Conservation (phyloP, 23 red algal genomes). For the Cyanidioschyzon merolae region DNA sequence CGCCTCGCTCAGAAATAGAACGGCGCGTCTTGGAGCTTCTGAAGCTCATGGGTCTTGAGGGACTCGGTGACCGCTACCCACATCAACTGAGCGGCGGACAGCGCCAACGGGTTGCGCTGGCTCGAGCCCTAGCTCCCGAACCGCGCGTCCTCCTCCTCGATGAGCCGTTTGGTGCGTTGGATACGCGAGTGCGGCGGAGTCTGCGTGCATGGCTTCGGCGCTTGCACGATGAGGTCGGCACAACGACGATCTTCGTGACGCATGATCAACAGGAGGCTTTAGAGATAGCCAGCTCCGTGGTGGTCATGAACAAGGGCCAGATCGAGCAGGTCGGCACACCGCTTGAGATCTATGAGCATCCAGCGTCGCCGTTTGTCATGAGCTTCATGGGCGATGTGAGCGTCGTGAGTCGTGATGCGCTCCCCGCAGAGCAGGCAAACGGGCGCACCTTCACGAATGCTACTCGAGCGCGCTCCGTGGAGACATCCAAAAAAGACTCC, state of each 20-base stretch:
- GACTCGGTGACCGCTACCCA: background rate
- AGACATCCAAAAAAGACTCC: background rate
- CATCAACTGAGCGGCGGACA: conserved; percentile 56
- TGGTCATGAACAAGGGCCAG: conserved; percentile 21
- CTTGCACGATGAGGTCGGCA: conserved; percentile 19
- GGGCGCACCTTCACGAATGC: background rate
- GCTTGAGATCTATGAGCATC: conserved; percentile 16
- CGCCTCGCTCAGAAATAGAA: background rate
- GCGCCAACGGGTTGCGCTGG: conserved; percentile 81
- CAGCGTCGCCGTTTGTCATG: conserved; percentile 26
- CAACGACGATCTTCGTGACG: conserved; percentile 24
- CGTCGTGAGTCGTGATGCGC: background rate
- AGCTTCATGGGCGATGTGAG: conserved; percentile 26
- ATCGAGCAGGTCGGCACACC: conserved; percentile 25
- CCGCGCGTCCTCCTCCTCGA: conserved; percentile 78
- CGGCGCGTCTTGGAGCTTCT: background rate
- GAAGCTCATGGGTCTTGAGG: background rate
- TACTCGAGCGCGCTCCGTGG: background rate
- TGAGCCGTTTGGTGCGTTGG: conserved; percentile 72
- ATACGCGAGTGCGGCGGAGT: conserved; percentile 17
- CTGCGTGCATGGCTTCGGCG: conserved; percentile 22
- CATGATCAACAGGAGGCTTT: conserved; percentile 23
- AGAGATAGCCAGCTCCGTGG: conserved; percentile 15
- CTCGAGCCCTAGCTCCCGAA: conserved; percentile 70
- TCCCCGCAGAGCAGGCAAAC: conserved; percentile 6